A percentile compares a stretch with the other conserved stretches of the same genome.
phyloP scores from a whole-genome alignment of 345 rosid species.

The Ailanthus altissimus region DNA sequence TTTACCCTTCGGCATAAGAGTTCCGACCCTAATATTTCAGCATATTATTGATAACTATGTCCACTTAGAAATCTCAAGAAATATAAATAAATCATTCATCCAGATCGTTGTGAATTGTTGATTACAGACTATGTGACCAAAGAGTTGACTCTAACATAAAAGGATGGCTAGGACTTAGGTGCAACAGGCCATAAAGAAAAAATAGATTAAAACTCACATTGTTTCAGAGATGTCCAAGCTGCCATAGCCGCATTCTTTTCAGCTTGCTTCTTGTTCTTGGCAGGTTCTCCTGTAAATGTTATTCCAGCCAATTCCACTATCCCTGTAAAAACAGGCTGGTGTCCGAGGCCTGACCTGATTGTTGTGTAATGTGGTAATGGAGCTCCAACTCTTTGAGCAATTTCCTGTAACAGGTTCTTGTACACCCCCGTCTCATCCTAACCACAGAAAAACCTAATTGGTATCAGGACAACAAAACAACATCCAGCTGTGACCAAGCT shows the following conservation, averaged over 20 bases:
- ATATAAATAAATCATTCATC: neutral
- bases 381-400: slow-evolving; percentile 94
- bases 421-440: slow-evolving; percentile 99
- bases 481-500: neutral
- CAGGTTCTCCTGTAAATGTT: slow-evolving; percentile 85
- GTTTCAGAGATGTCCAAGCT: slow-evolving; percentile 94
- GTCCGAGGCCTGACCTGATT: slow-evolving; percentile 92
- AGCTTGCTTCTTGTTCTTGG: slow-evolving; percentile 97
- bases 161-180: neutral
- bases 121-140: neutral
- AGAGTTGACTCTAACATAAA: neutral
- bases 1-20: neutral
- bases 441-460: slow-evolving; percentile 25
- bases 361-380: slow-evolving; percentile 91
- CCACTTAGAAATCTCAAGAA: neutral
- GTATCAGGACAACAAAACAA: slow-evolving; percentile 16
- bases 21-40: neutral
- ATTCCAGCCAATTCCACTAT: slow-evolving; percentile 91
- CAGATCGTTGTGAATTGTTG: neutral
- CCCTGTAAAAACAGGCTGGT: slow-evolving; percentile 96
- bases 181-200: neutral
- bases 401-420: slow-evolving; percentile 94
- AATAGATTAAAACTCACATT: slow-evolving; percentile 53
- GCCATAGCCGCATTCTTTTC: slow-evolving; percentile 99
- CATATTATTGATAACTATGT: neutral